These are phyloP conservation scores for Tilletia indica DNA, from an alignment of 1,284 basidiomycete species.

Conservation along the genomic window DNA sequence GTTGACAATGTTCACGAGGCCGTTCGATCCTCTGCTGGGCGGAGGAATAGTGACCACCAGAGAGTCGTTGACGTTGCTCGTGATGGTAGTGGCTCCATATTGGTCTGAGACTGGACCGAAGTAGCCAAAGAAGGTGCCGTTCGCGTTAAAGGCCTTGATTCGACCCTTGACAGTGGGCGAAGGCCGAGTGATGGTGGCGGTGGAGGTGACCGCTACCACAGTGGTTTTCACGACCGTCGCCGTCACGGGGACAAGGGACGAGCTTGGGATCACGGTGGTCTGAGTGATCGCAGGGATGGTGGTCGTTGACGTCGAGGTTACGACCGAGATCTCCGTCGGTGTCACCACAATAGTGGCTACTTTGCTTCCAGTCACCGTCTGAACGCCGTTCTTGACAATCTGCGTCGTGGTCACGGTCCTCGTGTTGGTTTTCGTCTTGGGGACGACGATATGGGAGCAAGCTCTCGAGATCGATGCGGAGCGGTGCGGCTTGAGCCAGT, in stretches of 20 bases:
- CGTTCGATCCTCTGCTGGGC: too few species aligned
- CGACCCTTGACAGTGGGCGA: background rate
- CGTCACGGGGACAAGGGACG: slow-evolving; percentile 11
- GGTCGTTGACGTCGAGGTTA: background rate
- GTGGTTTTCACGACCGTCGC: background rate
- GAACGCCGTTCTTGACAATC: background rate
- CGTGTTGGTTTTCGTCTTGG: background rate
- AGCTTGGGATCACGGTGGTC: background rate
- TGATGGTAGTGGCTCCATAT: background rate
- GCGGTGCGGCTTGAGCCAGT: background rate
- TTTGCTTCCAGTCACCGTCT: background rate
- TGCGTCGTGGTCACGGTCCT: background rate
- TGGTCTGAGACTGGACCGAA: background rate
- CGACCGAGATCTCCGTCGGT: background rate
- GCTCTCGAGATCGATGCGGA: background rate
- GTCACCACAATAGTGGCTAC: background rate
- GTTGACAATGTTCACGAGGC: too few species aligned
- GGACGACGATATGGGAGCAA: slow-evolving; percentile 5
- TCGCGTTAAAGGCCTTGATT: background rate
- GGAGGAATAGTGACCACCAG: background rate
- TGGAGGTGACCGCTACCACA: background rate
- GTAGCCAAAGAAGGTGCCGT: background rate
- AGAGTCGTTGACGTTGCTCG: background rate
- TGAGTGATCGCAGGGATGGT: background rate
- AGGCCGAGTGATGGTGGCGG: background rate